Base-by-base conservation (phyloP, 2,329 filamentous ascomycete genomes). In the Arachnopeziza araneosa region DNA sequence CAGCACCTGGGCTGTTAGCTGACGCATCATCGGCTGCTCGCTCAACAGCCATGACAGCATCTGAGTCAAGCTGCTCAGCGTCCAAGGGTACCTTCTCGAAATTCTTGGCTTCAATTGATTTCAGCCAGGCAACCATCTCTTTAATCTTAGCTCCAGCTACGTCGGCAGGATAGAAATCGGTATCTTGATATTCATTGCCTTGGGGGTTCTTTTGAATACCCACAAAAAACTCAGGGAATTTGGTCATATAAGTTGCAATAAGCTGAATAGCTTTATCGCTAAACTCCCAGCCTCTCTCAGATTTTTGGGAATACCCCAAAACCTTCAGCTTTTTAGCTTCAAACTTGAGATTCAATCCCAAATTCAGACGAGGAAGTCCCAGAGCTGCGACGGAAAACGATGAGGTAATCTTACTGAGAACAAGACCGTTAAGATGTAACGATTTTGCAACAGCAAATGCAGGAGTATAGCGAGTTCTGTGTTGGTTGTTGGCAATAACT, bases 71-170 rank as follows among this genome's bases (percentile, higher is more conserved):
- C 73, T 99, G 96, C 73, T 97, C 91, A 1, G 95, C 95, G 69
- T 99, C 95, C 17, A 99, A 83, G 23, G 95, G 93, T n/a, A 99
- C 95, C 65, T 88, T 88, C 75, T 98, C 93, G 67, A 99, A 96
- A 66, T 88, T 90, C 81, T 91, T 96, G 0, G 90, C 90, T 73
- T 97, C 90, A 53, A 96, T 84, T 50, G 86, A 86, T 78, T 98
- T 99, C 55, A 99, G 81, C 93, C 93, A 99, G 36, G 87, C 85
- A 24, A 86, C 89, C 63, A 99, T 96, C 73, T 98, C 95, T 77
- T 96, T 96, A 72, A 99, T 88, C 71, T 91, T 91, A 54, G 83
- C 75, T 55, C 87, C 86, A 2, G 93, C 93, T 53, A 86, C 79
- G 8, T 86, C 84, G 22, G 85, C 81, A 60, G 87, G 83, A 78